A percentile compares a stretch with the other conserved stretches of the same genome.
phyloP scores from a whole-genome alignment of 2,329 filamentous ascomycete genomes.

The Alternaria arborescens region DNA sequence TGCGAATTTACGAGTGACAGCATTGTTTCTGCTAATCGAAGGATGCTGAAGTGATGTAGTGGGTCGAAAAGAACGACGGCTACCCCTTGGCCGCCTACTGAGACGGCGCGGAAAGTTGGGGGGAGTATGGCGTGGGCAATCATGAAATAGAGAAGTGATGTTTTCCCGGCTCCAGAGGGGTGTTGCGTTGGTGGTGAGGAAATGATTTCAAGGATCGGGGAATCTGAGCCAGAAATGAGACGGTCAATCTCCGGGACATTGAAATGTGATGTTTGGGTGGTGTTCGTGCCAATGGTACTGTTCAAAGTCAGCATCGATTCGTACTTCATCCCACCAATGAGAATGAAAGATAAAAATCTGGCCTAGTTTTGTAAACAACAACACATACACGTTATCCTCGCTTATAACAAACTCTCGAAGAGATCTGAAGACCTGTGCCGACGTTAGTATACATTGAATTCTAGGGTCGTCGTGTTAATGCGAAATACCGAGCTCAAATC shows the following conservation, averaged over 20 bases:
- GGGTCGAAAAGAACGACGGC: constrained; percentile 65
- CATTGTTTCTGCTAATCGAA: constrained; percentile 56
- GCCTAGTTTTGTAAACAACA: too few species aligned
- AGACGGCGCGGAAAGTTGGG: constrained; percentile 15
- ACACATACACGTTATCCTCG: constrained; percentile 18
- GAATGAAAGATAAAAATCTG: neutral
- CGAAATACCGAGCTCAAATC: constrained; percentile 40
- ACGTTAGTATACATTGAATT: neutral
- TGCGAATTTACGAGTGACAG: constrained; percentile 18
- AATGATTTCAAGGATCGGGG: constrained; percentile 61
- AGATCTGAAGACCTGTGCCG: constrained; percentile 52
- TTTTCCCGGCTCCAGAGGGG: constrained; percentile 63
- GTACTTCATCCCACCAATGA: neutral
- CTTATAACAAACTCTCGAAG: constrained; percentile 40
- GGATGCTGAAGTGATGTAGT: constrained; percentile 62
- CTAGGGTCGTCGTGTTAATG: neutral
- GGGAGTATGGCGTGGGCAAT: constrained; percentile 63
- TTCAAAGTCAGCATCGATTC: neutral
- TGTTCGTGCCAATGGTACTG: constrained; percentile 1
- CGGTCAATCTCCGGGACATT: constrained; percentile 59
- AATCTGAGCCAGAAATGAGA: constrained; percentile 29
- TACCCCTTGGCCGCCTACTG: constrained; percentile 53
- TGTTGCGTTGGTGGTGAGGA: constrained; percentile 52
- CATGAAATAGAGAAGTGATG: constrained; percentile 66
- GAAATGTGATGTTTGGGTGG: constrained; percentile 35